These are phyloP conservation scores for Bacterosira constricta DNA, from an alignment of 108 stramenopile genomes.

Conservation along the genomic window DNA sequence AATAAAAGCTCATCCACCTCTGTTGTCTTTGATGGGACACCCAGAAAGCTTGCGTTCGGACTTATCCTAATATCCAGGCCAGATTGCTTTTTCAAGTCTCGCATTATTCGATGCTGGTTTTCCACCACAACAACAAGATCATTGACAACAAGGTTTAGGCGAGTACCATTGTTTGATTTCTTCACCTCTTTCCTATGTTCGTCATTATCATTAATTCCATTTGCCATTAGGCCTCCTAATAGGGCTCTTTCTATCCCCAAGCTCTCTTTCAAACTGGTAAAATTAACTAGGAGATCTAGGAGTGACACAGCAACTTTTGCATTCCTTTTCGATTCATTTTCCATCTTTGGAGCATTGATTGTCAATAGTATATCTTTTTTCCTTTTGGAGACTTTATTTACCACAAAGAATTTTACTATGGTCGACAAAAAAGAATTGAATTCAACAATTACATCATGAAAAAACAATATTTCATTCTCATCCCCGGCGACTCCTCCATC, in stretches of 20 bases:
- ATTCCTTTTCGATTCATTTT: slow-evolving; percentile 9
- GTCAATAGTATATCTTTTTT: not conserved
- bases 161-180: slow-evolving; percentile 12
- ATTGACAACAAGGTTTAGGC: slow-evolving; percentile 43
- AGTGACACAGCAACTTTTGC: slow-evolving; percentile 34
- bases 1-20: not conserved
- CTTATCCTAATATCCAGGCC: slow-evolving; percentile 2
- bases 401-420: slow-evolving; percentile 18
- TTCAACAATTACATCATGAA: slow-evolving; percentile 10
- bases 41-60: not conserved
- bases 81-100: slow-evolving; percentile 43
- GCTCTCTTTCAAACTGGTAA: slow-evolving; percentile 73
- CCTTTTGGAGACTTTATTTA: slow-evolving; percentile 6
- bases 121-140: slow-evolving; percentile 75
- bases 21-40: no score
- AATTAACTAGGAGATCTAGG: slow-evolving; percentile 51
- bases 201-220: not conserved
- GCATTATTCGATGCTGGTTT: slow-evolving; percentile 63
- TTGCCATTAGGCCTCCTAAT: slow-evolving; percentile 53
- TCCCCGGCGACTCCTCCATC: slow-evolving; percentile 10
- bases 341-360: not conserved
- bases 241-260: slow-evolving; percentile 70
- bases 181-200: not conserved
- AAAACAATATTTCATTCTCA: slow-evolving; percentile 2
- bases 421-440: slow-evolving; percentile 17